Base-by-base conservation (phyloP, 495 filamentous ascomycete species). In the Trichocladium antarcticum region DNA sequence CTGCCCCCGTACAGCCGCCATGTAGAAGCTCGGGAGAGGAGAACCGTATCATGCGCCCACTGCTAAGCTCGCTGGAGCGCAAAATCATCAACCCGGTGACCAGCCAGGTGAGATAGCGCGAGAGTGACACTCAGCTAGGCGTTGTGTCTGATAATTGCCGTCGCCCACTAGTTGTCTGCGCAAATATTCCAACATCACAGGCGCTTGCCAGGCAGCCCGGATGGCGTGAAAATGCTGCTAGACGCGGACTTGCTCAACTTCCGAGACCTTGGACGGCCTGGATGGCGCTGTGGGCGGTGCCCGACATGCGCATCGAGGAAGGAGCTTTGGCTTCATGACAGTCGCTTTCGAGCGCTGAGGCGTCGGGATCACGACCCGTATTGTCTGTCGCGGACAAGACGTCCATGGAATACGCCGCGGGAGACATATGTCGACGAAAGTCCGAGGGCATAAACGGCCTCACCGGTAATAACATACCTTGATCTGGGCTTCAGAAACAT, bases 381-480 rank as follows among this genome's bases (percentile, higher is more conserved):
- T 50, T 47, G 57, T 55, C 61, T 57, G 54, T 53, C 58, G 67
- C 62, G 67, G 66, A 70, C 60, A 64, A 51, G 54, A 63, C 57
- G 66, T 60, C 59, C 64, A 64, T 62, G 63, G 50, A 55, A 62
- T 64, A 67, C 48, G 64, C 64, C 64, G 70, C 61, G 65, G 58
- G 63, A 68, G n/a, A 56, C 45, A 55, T 48, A 64, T 66, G 67
- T 71, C 74, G 74, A 76, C 64, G 56, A 71, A 71, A 77, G 64
- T 73, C 73, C 68, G 64, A 65, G 68, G 71, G 71, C 70, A 48
- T 57, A 53, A 63, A 51, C 52, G 63, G 68, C 72, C 68, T 74
- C 63, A 70, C 62, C 70, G 74, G 84, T 82, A 85, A 95, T 80
- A 87, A 97, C 92, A 89, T 98, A 98, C 92, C 93, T 97, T 96